Base-by-base conservation (phyloP, 345 rosid genomes). In the Gossypium bickii region DNA sequence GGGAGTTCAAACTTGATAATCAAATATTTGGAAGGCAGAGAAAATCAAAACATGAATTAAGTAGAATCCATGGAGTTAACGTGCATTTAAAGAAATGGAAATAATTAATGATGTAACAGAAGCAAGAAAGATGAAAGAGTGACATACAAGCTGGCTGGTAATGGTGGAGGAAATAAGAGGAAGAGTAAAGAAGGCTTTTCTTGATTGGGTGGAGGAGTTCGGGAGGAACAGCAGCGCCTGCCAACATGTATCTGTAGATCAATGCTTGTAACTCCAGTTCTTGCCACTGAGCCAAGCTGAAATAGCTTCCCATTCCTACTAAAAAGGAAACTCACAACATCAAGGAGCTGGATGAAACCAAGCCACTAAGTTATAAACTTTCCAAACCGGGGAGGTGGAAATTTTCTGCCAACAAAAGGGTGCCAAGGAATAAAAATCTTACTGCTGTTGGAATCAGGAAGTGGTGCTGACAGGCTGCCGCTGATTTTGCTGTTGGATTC, bases 251-350 rank as follows among this genome's bases (percentile, higher is more conserved):
- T 55, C 98, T 89, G 72, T 89, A 95, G 80, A 95, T 95, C 92
- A 91, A 79, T 66, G 97, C 97, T 80, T 95, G 99, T 29, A 93
- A 86, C 83, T 95, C 97, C 49, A 95, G 91, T 77, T 95, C 98
- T 79, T 93, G 97, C 97, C 94, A 84, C 78, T 93, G 99, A 59
- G 83, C 79, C 88, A 81, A 85, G 86, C 97, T 93, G 64, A 95
- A 93, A 80, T 76, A 86, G 64, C 93, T 85, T 51, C 90, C 90
- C 90, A 88, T 86, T 82, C 84, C 98, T 94, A 74, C 55, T 51
- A 59, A 80, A 71, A 76, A 12, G 22, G 73, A 8, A 34, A 48
- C 24, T 7, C 38, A 29, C 38, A 29, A 29, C 38, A 29, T 29
- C 38, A 29, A 29, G 5, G 6, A 29, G 6, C 38, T 29, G 38